These are phyloP conservation scores for Leccinum laetum DNA, from an alignment of 1,284 basidiomycete species.

Conservation along the genomic window DNA sequence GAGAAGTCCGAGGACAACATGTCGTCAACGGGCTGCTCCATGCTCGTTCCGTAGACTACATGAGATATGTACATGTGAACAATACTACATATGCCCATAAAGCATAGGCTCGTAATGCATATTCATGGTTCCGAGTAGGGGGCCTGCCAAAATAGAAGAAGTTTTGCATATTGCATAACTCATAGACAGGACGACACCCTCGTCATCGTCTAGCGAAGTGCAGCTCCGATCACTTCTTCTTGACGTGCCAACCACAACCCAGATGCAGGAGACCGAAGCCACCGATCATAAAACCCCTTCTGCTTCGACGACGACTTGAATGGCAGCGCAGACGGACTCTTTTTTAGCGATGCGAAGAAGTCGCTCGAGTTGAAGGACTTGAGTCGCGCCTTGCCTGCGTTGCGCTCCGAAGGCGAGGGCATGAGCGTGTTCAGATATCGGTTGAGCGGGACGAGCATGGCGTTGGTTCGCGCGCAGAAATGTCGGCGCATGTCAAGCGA, in stretches of 20 bases:
- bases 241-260: too few species aligned
- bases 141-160: neutral
- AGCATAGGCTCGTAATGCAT: neutral
- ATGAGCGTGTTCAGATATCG: slow-evolving; percentile 35
- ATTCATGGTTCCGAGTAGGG: neutral
- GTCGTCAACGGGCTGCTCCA: neutral
- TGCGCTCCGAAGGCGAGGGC: too few species aligned
- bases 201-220: slow-evolving; percentile 38
- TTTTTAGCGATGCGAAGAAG: too few species aligned
- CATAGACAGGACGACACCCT: neutral
- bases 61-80: neutral
- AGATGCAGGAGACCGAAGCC: too few species aligned
- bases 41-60: neutral
- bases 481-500: slow-evolving; percentile 79
- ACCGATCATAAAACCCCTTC: too few species aligned
- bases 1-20: slow-evolving; percentile 17
- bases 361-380: too few species aligned
- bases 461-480: slow-evolving; percentile 86
- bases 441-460: slow-evolving; percentile 89
- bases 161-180: neutral
- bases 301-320: too few species aligned
- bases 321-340: too few species aligned
- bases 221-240: slow-evolving; percentile 13
- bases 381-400: too few species aligned
- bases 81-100: neutral